A percentile compares a stretch with the other conserved stretches of the same genome.
Conservation (phyloP, 75 land plant genomes). For the Gnetum montanum region DNA sequence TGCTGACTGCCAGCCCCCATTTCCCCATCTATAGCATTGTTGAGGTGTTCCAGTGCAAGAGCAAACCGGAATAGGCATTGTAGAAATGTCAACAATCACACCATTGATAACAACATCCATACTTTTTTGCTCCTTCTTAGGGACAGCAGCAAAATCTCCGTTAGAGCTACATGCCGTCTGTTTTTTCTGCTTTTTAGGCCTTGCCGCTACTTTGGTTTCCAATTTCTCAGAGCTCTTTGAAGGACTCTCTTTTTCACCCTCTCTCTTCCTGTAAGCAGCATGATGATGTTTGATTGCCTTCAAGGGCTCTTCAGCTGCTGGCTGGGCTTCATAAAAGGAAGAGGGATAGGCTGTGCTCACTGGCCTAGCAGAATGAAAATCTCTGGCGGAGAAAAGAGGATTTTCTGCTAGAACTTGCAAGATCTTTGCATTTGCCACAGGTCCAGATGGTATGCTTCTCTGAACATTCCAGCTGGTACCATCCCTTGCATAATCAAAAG, state of each 20-base stretch:
- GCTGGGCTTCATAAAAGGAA: slow-evolving; percentile 5
- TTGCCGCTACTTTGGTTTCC: slow-evolving; percentile 17
- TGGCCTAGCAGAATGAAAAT: slow-evolving; percentile 4
- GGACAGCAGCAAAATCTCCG: slow-evolving; percentile 5
- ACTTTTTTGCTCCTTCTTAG: slow-evolving; percentile 25
- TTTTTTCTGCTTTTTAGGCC: slow-evolving; percentile 35
- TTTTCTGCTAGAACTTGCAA: slow-evolving; percentile 23
- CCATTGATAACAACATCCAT: slow-evolving; percentile 42
- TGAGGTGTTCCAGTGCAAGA: slow-evolving; percentile 52
- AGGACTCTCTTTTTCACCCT: slow-evolving; percentile 15
- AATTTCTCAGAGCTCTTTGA: slow-evolving; percentile 25
- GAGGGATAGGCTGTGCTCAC: neutral
- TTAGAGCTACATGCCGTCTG: slow-evolving; percentile 7
- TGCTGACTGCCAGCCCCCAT: slow-evolving; percentile 73
- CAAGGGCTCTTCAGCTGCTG: slow-evolving; percentile 12
- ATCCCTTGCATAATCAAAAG: slow-evolving; percentile 44
- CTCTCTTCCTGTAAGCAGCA: neutral
- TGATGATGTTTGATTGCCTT: slow-evolving; percentile 6
- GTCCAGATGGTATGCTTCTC: slow-evolving; percentile 7
- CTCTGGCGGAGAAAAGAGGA: slow-evolving; percentile 5
- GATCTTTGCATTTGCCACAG: slow-evolving; percentile 11
- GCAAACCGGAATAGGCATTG: slow-evolving; percentile 54
- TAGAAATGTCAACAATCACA: slow-evolving; percentile 33
- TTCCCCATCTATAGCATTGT: slow-evolving; percentile 68
- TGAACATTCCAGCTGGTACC: slow-evolving; percentile 28